Evolutionary conservation across 2,329 filamentous ascomycete genomes (phyloP).

Genomic region (Macrophomina pseudophaseolina): DNA sequence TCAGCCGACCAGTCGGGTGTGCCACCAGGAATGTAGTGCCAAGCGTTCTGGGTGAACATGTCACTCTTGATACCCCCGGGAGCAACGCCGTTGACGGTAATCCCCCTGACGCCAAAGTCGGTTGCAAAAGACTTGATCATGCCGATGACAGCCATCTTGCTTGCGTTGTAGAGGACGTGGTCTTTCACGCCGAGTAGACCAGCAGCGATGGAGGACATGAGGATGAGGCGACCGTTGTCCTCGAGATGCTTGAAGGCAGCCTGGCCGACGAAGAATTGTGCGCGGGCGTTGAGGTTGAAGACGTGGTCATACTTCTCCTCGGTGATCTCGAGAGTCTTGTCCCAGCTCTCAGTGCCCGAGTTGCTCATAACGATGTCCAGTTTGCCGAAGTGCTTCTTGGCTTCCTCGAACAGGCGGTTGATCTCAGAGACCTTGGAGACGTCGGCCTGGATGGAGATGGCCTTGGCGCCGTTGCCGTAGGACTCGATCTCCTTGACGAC

Average conservation of each 20-base stretch:
- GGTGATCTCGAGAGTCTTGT: slow-evolving; percentile 69
- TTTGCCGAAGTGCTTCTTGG: slow-evolving; percentile 49
- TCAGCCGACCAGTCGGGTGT: slow-evolving; percentile 55
- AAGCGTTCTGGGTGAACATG: slow-evolving; percentile 74
- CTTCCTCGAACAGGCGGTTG: slow-evolving; percentile 59
- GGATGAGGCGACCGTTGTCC: slow-evolving; percentile 72
- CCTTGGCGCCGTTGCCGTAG: slow-evolving; percentile 55
- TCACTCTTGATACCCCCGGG: slow-evolving; percentile 76
- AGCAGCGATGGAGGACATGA: slow-evolving; percentile 75
- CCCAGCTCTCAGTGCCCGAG: slow-evolving; percentile 68
- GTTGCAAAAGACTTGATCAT: slow-evolving; percentile 74
- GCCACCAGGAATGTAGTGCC: slow-evolving; percentile 56
- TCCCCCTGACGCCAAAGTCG: slow-evolving; percentile 70
- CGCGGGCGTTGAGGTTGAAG: slow-evolving; percentile 70
- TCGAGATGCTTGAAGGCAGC: slow-evolving; percentile 74
- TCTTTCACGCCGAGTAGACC: slow-evolving; percentile 71
- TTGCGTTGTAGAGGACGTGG: slow-evolving; percentile 73
- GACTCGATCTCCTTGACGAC: slow-evolving; percentile 53
- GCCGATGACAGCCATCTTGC: slow-evolving; percentile 74
- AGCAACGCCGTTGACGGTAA: slow-evolving; percentile 75
- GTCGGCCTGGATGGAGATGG: slow-evolving; percentile 65
- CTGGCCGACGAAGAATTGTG: slow-evolving; percentile 79
- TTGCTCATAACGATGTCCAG: slow-evolving; percentile 60
- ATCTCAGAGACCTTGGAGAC: slow-evolving; percentile 62
- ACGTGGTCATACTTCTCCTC: slow-evolving; percentile 75